Evolutionary conservation across 2,329 filamentous ascomycete genomes (phyloP).

Genomic region (Neocucurbitaria cava): DNA sequence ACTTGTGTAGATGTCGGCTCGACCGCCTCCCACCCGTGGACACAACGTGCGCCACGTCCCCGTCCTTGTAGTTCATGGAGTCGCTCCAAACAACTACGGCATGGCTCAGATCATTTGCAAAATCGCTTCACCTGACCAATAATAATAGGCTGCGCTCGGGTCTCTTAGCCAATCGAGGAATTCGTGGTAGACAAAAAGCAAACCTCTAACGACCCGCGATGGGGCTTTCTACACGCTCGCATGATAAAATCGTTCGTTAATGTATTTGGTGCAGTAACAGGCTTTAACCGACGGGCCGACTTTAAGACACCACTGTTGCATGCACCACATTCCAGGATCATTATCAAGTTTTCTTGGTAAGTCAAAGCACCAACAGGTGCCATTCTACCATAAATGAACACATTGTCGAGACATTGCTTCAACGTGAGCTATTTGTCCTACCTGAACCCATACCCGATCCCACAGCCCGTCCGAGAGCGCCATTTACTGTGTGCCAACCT

Average conservation of each 20-base stretch:
- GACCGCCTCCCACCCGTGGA: background rate
- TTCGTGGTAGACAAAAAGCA: background rate
- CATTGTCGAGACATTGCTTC: background rate
- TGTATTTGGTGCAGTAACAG: background rate
- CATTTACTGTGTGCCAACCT: background rate
- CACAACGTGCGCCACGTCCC: background rate
- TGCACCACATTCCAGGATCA: conserved; percentile 5
- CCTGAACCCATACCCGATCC: background rate
- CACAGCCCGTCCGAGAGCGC: background rate
- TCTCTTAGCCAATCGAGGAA: background rate
- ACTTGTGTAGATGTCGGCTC: background rate
- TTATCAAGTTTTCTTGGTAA: background rate
- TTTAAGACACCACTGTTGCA: conserved; percentile 5
- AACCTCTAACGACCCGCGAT: background rate
- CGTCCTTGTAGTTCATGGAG: background rate
- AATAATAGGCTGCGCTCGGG: background rate
- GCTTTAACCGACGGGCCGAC: conserved; percentile 3
- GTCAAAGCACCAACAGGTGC: background rate
- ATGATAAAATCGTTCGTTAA: background rate
- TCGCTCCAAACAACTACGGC: background rate
- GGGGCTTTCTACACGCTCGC: background rate
- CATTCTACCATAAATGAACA: background rate
- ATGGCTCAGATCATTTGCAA: background rate
- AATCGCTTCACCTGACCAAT: background rate
- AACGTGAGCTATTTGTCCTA: background rate